Conservation (phyloP, 768 basidiomycete species). For the Termitomyces sp. region DNA sequence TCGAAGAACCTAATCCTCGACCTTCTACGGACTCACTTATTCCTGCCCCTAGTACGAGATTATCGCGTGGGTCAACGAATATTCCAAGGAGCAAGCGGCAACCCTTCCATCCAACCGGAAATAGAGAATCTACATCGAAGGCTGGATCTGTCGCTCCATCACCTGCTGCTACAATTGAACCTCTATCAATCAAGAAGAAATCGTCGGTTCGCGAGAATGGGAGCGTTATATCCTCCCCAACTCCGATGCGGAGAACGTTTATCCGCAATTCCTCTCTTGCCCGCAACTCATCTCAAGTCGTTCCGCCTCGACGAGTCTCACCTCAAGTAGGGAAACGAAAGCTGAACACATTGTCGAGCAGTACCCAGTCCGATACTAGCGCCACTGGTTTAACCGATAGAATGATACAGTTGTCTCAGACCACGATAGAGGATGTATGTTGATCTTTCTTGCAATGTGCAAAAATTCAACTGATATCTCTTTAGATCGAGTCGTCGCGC, state of each 20-base stretch:
- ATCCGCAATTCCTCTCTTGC: constrained; percentile 51
- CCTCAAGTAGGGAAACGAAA: constrained; percentile 44
- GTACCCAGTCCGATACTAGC: constrained; percentile 12
- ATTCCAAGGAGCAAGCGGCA: constrained; percentile 72
- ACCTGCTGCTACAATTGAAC: constrained; percentile 51
- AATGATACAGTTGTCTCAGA: constrained; percentile 41
- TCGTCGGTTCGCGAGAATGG: constrained; percentile 49
- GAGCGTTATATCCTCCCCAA: constrained; percentile 29
- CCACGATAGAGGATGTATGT: constrained; percentile 65
- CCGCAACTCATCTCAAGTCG: constrained; percentile 33
- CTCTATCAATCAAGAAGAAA: constrained; percentile 84
- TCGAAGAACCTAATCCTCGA: constrained; percentile 23
- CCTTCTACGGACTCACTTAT: constrained; percentile 18
- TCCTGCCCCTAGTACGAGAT: constrained; percentile 15
- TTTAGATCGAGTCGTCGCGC: constrained; percentile 65
- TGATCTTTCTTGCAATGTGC: background rate
- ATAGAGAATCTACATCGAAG: constrained; percentile 51
- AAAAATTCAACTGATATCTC: background rate
- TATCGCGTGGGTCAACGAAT: constrained; percentile 32
- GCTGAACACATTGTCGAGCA: constrained; percentile 19
- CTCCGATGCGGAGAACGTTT: constrained; percentile 30
- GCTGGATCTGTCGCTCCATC: constrained; percentile 23
- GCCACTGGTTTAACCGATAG: constrained; percentile 36
- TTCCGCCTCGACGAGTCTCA: constrained; percentile 49
- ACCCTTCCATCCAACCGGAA: constrained; percentile 49